Evolutionary conservation across 805 yeast genomes (phyloP).

Genomic region (Zygosaccharomyces pseudorouxii): DNA sequence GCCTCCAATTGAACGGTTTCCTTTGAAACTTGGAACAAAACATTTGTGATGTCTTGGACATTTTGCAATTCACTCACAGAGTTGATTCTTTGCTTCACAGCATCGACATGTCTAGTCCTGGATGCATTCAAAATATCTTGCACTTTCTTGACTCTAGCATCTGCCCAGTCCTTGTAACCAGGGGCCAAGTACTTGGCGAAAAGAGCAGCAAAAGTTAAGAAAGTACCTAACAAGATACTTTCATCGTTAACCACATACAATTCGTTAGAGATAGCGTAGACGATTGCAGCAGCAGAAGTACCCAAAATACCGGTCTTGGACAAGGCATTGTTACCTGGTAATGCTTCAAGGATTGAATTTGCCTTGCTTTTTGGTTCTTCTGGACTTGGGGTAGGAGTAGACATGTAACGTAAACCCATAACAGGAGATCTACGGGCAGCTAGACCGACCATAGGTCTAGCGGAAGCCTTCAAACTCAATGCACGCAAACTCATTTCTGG

Average conservation of each 20-base stretch:
- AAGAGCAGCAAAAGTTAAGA: conserved; percentile 69
- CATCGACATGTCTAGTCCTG: conserved; percentile 83
- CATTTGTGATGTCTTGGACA: conserved; percentile 86
- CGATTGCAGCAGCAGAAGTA: conserved; percentile 88
- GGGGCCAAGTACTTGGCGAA: conserved; percentile 89
- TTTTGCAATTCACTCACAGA: conserved; percentile 85
- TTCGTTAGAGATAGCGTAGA: conserved; percentile 92
- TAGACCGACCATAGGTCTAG: conserved; percentile 23
- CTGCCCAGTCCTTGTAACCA: conserved; percentile 90
- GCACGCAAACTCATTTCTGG: conserved; percentile 30
- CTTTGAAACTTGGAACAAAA: conserved; percentile 88
- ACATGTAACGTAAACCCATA: conserved; percentile 57
- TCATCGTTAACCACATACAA: conserved; percentile 92
- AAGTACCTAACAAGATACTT: conserved; percentile 76
- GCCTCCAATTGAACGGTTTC: conserved; percentile 97
- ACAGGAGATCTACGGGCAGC: conserved; percentile 26
- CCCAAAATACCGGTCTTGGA: conserved; percentile 95
- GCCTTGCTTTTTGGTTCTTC: conserved; percentile 90
- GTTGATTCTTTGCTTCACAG: conserved; percentile 88
- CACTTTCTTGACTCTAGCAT: conserved; percentile 76
- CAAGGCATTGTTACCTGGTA: conserved; percentile 85
- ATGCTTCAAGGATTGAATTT: conserved; percentile 76
- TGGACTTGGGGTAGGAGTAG: conserved; percentile 49
- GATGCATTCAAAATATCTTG: conserved; percentile 78
- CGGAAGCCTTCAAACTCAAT: conserved; percentile 25